These are phyloP conservation scores for Tolypocladium tropicale DNA, from an alignment of 2,329 filamentous ascomycete species.

Conservation along the genomic window DNA sequence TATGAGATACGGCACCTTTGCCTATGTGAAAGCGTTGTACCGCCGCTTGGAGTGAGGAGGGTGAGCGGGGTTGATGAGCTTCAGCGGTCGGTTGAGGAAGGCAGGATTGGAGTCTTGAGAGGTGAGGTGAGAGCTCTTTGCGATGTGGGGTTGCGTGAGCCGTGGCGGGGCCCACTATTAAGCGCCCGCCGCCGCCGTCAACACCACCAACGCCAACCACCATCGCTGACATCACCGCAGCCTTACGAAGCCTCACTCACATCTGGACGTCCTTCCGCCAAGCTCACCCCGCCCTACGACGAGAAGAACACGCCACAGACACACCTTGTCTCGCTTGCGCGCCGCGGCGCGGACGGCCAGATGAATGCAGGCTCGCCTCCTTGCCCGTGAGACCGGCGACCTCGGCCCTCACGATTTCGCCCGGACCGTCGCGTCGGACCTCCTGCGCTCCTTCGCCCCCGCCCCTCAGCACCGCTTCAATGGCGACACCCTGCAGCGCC, in stretches of 20 bases:
- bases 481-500: slow-evolving; percentile 26
- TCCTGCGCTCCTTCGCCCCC: slow-evolving; percentile 60
- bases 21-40: neutral
- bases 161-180: neutral
- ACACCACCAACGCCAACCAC: too few species aligned
- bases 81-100: neutral
- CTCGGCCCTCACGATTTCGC: slow-evolving; percentile 54
- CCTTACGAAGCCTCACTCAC: neutral
- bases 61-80: neutral
- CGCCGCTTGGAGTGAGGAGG: neutral
- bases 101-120: neutral
- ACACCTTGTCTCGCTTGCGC: neutral
- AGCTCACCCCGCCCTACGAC: neutral
- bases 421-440: slow-evolving; percentile 51
- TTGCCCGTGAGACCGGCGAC: slow-evolving; percentile 66
- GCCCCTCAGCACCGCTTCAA: slow-evolving; percentile 61
- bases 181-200: neutral
- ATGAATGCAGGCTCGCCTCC: slow-evolving; percentile 64
- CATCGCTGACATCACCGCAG: neutral
- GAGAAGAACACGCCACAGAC: neutral
- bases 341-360: slow-evolving; percentile 5
- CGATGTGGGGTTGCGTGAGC: neutral
- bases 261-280: neutral
- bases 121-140: neutral
- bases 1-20: neutral